Evolutionary conservation across 352 stramenopile genomes (phyloP), one percentile per base, ranked within the genome.

Genomic region (Thraustochytrium sp.): DNA sequence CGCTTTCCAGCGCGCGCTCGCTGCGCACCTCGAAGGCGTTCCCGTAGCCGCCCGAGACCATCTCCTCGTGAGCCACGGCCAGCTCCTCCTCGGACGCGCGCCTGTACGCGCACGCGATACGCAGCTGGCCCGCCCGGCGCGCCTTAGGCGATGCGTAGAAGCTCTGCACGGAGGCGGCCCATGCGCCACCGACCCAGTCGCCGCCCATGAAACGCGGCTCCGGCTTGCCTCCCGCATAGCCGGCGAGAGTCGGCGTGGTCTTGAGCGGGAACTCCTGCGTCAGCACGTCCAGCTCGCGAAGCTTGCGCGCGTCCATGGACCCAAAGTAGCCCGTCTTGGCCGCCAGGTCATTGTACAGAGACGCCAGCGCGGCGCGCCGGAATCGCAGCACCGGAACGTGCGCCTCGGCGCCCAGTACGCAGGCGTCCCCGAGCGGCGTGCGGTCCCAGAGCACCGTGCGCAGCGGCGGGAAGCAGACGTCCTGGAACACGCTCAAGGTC

Each of bases 381-480:
- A 80, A 75, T 5, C 23, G 21, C 29, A 80, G 38, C 26, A 11
- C 4, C 23, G 68, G 68, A 16, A 80, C 51, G 49, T 80, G 68
- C n/a, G 53, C 68, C 26, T 80, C 68, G n/a, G 68, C n/a, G 23
- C 68, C 68, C 37, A 80, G 68, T 2, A 64, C 29, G 44, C 68
- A 80, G 3, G 53, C 37, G n/a, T 72, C 68, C 13, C 40, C 68
- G 5, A 80, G 68, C 21, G 68, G 48, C 31, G 68, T 80, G 13
- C 68, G 42, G 53, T 80, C 68, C 68, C 68, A 80, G 4, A 80
- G 68, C 23, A 80, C 68, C 5, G 48, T 80, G 2, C 68, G 68
- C 13, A 80, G 29, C 13, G 68, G 68, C 5, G 68, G 68, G 29
- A 80, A 80, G 26, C 63, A 11, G 23, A 80, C 68, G 42, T 80